Evolutionary conservation across 768 basidiomycete genomes (phyloP).

Genomic region (Steccherinum ochraceum): DNA sequence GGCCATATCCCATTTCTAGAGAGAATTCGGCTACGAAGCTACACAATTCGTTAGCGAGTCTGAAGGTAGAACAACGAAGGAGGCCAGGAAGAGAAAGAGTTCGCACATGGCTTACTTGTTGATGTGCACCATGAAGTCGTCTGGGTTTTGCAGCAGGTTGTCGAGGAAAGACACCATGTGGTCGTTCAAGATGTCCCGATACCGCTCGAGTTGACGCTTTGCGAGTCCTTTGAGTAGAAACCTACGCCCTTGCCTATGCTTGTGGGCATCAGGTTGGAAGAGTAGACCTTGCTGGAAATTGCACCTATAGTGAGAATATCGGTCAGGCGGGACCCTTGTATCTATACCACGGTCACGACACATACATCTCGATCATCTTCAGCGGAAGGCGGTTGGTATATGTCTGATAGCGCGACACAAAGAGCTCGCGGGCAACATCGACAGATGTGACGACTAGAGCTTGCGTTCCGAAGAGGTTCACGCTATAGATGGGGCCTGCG

Average conservation of each 20-base stretch:
- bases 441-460: neutral
- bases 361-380: neutral
- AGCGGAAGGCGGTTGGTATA: neutral
- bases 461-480: neutral
- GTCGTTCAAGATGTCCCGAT: neutral
- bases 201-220: neutral
- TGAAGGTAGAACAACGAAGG: neutral
- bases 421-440: neutral
- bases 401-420: neutral
- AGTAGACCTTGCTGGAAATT: neutral
- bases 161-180: neutral
- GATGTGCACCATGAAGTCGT: neutral
- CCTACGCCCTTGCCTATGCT: neutral
- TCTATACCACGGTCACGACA: too few species aligned
- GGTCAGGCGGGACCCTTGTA: too few species aligned
- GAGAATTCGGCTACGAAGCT: neutral
- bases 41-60: neutral
- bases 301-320: neutral
- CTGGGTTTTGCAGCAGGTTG: neutral
- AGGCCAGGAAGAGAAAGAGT: too few species aligned
- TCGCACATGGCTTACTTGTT: neutral
- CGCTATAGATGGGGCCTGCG: neutral
- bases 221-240: neutral
- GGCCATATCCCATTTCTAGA: neutral
- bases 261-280: neutral